phyloP scores from a whole-genome alignment of 495 filamentous ascomycete genomes.

The Lasiosphaeris hirsuta region DNA sequence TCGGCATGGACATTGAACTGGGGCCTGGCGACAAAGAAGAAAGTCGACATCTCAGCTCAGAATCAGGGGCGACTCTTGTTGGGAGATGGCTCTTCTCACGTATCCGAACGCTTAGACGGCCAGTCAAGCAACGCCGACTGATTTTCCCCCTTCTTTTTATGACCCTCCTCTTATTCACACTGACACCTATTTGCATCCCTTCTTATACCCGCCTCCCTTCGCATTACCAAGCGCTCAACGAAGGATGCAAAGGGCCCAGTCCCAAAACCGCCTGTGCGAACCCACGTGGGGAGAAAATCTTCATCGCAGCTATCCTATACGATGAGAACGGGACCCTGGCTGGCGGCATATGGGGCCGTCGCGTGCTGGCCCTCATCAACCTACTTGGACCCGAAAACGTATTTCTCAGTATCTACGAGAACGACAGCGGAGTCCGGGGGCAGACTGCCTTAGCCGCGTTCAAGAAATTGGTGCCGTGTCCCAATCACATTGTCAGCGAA shows the following conservation, averaged over 20 bases:
- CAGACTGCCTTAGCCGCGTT: conserved; percentile 41
- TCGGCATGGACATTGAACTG: too few relatives aligned
- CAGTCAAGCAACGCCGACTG: too few relatives aligned
- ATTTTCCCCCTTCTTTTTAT: too few relatives aligned
- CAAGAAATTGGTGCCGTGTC: conserved; percentile 40
- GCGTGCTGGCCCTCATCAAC: conserved; percentile 61
- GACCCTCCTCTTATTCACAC: conserved; percentile 25
- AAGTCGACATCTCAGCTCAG: too few relatives aligned
- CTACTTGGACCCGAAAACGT: conserved; percentile 54
- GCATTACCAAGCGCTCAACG: conserved; percentile 41
- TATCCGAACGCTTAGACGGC: too few relatives aligned
- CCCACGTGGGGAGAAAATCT: conserved; percentile 61
- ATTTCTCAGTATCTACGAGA: conserved; percentile 66
- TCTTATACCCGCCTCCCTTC: conserved; percentile 54
- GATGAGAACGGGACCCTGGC: conserved; percentile 56
- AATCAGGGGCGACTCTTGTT: too few relatives aligned
- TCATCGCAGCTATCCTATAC: conserved; percentile 73
- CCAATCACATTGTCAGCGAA: conserved; percentile 50
- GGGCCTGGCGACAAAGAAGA: too few relatives aligned
- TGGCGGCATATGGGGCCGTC: conserved; percentile 62
- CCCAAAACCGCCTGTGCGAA: conserved; percentile 57
- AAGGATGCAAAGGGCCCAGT: conserved; percentile 19
- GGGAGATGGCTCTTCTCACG: too few relatives aligned
- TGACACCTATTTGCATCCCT: conserved; percentile 54
- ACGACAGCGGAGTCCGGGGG: conserved; percentile 55